phyloP scores from a whole-genome alignment of 169 alveolate species.

The Perkinsus chesapeaki region DNA sequence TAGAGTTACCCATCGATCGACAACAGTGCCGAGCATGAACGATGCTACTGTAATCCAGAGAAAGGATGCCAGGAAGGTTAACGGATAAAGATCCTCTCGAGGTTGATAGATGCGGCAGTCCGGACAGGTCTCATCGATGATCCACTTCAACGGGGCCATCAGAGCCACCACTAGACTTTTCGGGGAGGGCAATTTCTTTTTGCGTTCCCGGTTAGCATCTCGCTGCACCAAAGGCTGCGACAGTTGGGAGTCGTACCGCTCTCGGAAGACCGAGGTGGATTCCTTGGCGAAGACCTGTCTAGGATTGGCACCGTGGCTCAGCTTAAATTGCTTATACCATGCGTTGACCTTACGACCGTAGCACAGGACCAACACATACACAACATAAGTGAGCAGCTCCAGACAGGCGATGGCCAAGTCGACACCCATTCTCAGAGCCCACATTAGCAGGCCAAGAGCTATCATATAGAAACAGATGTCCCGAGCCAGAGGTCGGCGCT shows the following conservation, averaged over 20 bases:
- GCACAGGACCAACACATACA: not conserved
- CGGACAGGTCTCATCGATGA: not conserved
- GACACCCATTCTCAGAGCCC: not conserved
- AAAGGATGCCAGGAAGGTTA: slow-evolving; percentile 1
- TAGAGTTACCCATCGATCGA: not conserved
- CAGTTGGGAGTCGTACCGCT: not conserved
- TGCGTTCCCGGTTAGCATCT: not conserved
- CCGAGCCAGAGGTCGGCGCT: not conserved
- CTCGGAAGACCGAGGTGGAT: not conserved
- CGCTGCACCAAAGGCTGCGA: not conserved
- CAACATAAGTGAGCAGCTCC: not conserved
- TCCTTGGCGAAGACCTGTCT: not conserved
- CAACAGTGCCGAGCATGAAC: not conserved
- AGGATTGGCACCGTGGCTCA: not conserved
- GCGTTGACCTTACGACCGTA: not conserved
- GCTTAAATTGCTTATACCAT: not conserved
- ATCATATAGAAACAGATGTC: not conserved
- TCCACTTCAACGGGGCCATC: not conserved
- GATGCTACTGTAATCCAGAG: not conserved
- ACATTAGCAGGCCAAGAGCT: not conserved
- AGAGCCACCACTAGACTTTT: not conserved
- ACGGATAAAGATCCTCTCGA: not conserved
- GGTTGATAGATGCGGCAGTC: slow-evolving; percentile 2
- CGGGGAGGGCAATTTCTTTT: not conserved
- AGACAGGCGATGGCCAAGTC: not conserved